These are phyloP conservation scores for Claviceps sorghi DNA, from an alignment of 2,329 filamentous ascomycete genomes.

Conservation along the genomic window DNA sequence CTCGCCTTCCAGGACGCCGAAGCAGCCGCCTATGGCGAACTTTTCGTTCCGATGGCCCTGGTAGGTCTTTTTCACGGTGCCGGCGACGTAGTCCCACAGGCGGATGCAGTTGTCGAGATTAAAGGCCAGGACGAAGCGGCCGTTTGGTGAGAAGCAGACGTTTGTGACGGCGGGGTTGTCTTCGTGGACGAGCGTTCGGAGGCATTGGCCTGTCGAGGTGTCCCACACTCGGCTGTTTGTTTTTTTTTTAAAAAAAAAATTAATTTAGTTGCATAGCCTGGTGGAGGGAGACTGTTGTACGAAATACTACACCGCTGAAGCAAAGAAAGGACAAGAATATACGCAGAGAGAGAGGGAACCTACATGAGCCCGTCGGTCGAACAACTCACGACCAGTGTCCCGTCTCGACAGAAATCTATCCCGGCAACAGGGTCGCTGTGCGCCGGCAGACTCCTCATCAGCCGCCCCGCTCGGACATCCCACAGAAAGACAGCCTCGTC, in stretches of 20 bases:
- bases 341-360: slow-evolving; percentile 16
- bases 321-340: no score
- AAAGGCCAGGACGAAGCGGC: slow-evolving; percentile 81
- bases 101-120: slow-evolving; percentile 82
- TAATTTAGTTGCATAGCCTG: not conserved
- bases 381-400: slow-evolving; percentile 82
- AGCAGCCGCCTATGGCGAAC: slow-evolving; percentile 74
- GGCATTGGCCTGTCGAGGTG: slow-evolving; percentile 82
- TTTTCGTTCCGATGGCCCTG: slow-evolving; percentile 77
- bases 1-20: slow-evolving; percentile 42
- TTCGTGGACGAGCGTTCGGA: slow-evolving; percentile 89
- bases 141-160: slow-evolving; percentile 88
- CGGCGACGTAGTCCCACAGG: slow-evolving; percentile 89
- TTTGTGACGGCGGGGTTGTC: slow-evolving; percentile 83
- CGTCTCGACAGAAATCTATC: slow-evolving; percentile 85
- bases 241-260: not conserved
- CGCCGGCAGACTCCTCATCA: slow-evolving; percentile 84
- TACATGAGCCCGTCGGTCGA: slow-evolving; percentile 80
- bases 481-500: slow-evolving; percentile 95
- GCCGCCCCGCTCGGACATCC: slow-evolving; percentile 76
- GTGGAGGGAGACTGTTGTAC: no score
- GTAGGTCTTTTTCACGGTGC: slow-evolving; percentile 90
- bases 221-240: slow-evolving; percentile 74
- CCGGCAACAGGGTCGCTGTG: slow-evolving; percentile 90
- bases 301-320: no score